A percentile compares a stretch with the other conserved stretches of the same genome.
phyloP scores from a whole-genome alignment of 257 asterid species.

The Petunia axillaris region DNA sequence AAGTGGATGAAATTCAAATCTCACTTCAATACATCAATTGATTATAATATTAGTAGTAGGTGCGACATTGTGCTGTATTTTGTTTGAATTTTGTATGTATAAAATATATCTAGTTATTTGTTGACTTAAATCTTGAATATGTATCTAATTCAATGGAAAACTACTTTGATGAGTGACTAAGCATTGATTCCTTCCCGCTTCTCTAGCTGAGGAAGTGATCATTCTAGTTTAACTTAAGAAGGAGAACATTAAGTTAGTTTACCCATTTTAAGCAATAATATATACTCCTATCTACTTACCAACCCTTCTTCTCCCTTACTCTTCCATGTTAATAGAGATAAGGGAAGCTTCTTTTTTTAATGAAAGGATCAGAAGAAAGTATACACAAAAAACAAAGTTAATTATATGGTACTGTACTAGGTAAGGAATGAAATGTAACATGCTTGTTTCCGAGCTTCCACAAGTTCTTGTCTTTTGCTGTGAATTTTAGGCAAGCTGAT shows the following conservation, averaged over 20 bases:
- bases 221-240: slow-evolving; percentile 18
- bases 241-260: slow-evolving; percentile 17
- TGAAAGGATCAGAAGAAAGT: background rate
- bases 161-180: background rate
- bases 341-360: background rate
- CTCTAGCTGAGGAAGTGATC: too few species aligned
- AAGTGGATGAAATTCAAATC: background rate
- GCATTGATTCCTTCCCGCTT: background rate
- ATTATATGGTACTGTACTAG: background rate
- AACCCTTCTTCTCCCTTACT: slow-evolving; percentile 21
- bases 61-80: background rate
- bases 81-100: background rate
- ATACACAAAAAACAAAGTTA: background rate
- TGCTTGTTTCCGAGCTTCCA: too few species aligned
- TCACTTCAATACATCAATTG: background rate
- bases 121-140: background rate
- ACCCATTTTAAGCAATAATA: background rate
- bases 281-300: slow-evolving; percentile 15
- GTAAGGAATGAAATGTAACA: too few species aligned
- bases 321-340: background rate
- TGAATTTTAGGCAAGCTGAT: background rate
- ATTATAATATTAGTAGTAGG: background rate
- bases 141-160: background rate
- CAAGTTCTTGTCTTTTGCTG: background rate
- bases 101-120: background rate